phyloP scores from a whole-genome alignment of 2,329 filamentous ascomycete species.

The Stachybotrys echinatus region DNA sequence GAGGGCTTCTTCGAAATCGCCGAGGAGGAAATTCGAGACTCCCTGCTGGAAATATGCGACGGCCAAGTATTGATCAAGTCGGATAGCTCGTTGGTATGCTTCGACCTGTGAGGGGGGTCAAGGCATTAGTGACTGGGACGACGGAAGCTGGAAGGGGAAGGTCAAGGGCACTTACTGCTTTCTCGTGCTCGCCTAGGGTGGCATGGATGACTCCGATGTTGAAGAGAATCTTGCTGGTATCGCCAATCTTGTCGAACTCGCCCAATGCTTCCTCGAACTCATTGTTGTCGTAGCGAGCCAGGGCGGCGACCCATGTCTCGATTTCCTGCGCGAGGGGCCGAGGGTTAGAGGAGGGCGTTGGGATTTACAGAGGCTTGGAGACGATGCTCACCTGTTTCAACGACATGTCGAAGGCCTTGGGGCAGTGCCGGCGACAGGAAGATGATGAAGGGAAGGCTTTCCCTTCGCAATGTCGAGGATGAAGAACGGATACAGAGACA shows the following conservation, averaged over 20 bases:
- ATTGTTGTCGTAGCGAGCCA: slow-evolving; percentile 91
- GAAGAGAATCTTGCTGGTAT: slow-evolving; percentile 97
- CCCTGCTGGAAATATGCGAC: slow-evolving; percentile 98
- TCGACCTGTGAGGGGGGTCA: slow-evolving; percentile 70
- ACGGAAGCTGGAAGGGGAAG: not conserved
- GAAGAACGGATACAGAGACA: not conserved
- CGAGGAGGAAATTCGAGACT: slow-evolving; percentile 94
- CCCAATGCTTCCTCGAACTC: slow-evolving; percentile 87
- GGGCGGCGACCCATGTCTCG: slow-evolving; percentile 93
- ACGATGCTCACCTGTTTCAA: slow-evolving; percentile 47
- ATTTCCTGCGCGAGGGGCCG: slow-evolving; percentile 66
- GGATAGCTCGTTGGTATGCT: slow-evolving; percentile 87
- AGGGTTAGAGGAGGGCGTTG: not conserved
- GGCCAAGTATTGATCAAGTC: slow-evolving; percentile 89
- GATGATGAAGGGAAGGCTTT: not conserved
- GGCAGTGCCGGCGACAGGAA: slow-evolving; percentile 5
- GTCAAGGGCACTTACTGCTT: slow-evolving; percentile 63
- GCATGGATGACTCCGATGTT: slow-evolving; percentile 98
- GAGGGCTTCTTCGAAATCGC: slow-evolving; percentile 94
- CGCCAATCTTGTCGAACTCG: slow-evolving; percentile 80
- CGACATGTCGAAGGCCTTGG: slow-evolving; percentile 41
- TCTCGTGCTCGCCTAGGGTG: slow-evolving; percentile 90
- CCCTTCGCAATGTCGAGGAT: not conserved
- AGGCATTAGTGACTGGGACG: slow-evolving; percentile 4
- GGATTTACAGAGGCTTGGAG: slow-evolving; percentile 8